Conservation (phyloP, 2,329 filamentous ascomycete genomes). For the Phialophora chinensis region DNA sequence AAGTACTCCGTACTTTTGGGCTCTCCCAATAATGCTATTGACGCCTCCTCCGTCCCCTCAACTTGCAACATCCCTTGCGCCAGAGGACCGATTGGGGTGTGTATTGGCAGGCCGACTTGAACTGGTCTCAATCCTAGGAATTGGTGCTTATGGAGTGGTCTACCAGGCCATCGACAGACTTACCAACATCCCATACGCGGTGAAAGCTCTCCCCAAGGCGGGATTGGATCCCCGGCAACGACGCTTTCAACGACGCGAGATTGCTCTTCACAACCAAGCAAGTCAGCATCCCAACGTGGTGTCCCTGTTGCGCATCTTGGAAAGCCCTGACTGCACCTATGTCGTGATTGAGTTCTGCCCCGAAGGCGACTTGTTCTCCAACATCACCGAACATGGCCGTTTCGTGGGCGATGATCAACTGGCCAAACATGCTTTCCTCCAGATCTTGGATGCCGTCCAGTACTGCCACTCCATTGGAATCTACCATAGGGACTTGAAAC, state of each 20-base stretch:
- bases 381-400: conserved; percentile 93
- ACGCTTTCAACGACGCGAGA: conserved; percentile 91
- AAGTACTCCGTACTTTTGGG: conserved; percentile 42
- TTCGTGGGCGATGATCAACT: conserved; percentile 92
- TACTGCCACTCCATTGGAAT: conserved; percentile 93
- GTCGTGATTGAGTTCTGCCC: conserved; percentile 97
- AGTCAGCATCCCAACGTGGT: conserved; percentile 92
- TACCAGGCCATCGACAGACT: conserved; percentile 87
- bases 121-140: conserved; percentile 83
- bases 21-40: conserved; percentile 55
- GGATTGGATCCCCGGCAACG: conserved; percentile 87
- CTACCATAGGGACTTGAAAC: conserved; percentile 97
- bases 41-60: conserved; percentile 53
- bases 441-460: conserved; percentile 94
- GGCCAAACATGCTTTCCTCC: conserved; percentile 85
- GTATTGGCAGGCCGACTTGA: conserved; percentile 82
- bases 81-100: conserved; percentile 85
- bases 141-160: conserved; percentile 95
- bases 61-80: conserved; percentile 62
- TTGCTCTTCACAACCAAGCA: conserved; percentile 86
- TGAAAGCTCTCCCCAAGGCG: conserved; percentile 95
- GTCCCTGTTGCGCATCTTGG: conserved; percentile 90
- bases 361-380: conserved; percentile 94
- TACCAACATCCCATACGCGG: conserved; percentile 82
- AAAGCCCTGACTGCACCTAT: conserved; percentile 89